These are phyloP conservation scores for Apostasia ramifera DNA, from an alignment of 106 monocot genomes.

Conservation along the genomic window DNA sequence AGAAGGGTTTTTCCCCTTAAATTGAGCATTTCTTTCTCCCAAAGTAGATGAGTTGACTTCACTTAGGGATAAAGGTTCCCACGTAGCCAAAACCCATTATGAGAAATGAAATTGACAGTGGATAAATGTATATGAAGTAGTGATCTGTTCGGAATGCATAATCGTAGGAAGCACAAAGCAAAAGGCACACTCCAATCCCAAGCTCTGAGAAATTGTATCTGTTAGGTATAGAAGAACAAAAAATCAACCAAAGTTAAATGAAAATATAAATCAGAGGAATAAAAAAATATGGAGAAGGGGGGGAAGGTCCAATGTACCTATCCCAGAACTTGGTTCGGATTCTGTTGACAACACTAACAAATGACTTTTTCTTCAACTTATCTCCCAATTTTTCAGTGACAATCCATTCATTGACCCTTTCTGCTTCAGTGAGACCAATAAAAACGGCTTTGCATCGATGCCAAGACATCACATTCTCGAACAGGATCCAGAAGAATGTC, in stretches of 20 bases:
- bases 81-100: conserved; percentile 49
- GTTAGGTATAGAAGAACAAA: neutral
- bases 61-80: conserved; percentile 17
- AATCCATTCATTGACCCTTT: conserved; percentile 23
- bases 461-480: conserved; percentile 28
- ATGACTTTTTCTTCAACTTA: conserved; percentile 9
- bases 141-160: conserved; percentile 18
- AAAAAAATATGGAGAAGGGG: neutral
- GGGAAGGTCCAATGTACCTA: conserved; percentile 4
- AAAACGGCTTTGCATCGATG: conserved; percentile 20
- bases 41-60: neutral
- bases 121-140: conserved; percentile 44
- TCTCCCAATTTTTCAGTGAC: conserved; percentile 16
- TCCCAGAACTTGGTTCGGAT: conserved; percentile 15
- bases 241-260: neutral
- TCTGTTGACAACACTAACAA: conserved; percentile 6
- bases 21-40: no score
- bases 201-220: conserved; percentile 34
- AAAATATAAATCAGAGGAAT: neutral
- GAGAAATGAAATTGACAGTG: conserved; percentile 31
- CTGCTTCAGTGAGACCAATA: conserved; percentile 11
- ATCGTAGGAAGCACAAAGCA: conserved; percentile 41
- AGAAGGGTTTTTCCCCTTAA: no score
- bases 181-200: conserved; percentile 22
- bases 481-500: conserved; percentile 24